Evolutionary conservation across 352 stramenopile genomes (phyloP).

Genomic region (Pythium chondricola): DNA sequence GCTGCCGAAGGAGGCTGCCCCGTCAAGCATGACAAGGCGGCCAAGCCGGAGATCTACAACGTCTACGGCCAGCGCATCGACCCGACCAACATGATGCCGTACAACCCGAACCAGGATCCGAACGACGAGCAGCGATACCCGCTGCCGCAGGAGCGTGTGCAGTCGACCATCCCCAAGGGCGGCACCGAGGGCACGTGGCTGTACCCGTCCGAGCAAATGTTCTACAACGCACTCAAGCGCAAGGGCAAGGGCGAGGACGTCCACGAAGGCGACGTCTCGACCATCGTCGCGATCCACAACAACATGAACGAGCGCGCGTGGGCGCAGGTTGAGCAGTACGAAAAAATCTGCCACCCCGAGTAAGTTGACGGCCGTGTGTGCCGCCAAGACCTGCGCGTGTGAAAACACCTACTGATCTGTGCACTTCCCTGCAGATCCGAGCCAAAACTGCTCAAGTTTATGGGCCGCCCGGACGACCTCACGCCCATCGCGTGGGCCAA

Average conservation of each 20-base stretch:
- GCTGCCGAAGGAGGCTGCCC: slow-evolving; percentile 45
- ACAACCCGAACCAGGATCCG: slow-evolving; percentile 93
- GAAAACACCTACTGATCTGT: background rate
- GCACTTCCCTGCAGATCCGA: slow-evolving; percentile 12
- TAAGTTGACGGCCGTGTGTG: background rate
- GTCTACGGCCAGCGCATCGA: slow-evolving; percentile 97
- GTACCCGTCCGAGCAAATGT: slow-evolving; percentile 99
- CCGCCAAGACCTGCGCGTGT: background rate
- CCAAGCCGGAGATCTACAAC: slow-evolving; percentile 88
- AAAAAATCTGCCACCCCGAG: slow-evolving; percentile 84
- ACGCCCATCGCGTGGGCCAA: slow-evolving; percentile 94
- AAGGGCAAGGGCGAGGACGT: slow-evolving; percentile 98
- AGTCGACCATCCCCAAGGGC: slow-evolving; percentile 95
- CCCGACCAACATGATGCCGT: slow-evolving; percentile 98
- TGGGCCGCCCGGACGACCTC: slow-evolving; percentile 94
- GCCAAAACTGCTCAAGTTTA: slow-evolving; percentile 96
- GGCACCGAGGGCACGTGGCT: slow-evolving; percentile 94
- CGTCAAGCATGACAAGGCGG: slow-evolving; percentile 49
- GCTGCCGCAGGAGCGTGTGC: slow-evolving; percentile 90
- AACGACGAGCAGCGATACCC: slow-evolving; percentile 85
- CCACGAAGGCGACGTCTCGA: slow-evolving; percentile 90
- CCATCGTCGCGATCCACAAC: slow-evolving; percentile 99
- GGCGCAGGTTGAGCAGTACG: slow-evolving; percentile 96
- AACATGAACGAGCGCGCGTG: slow-evolving; percentile 99
- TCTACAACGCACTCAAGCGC: slow-evolving; percentile 96